Percentiles rank a stretch among this genome's conserved stretches.
These are phyloP conservation scores for Nothophoma quercina DNA, from an alignment of 2,329 filamentous ascomycete species.

Conservation along the genomic window DNA sequence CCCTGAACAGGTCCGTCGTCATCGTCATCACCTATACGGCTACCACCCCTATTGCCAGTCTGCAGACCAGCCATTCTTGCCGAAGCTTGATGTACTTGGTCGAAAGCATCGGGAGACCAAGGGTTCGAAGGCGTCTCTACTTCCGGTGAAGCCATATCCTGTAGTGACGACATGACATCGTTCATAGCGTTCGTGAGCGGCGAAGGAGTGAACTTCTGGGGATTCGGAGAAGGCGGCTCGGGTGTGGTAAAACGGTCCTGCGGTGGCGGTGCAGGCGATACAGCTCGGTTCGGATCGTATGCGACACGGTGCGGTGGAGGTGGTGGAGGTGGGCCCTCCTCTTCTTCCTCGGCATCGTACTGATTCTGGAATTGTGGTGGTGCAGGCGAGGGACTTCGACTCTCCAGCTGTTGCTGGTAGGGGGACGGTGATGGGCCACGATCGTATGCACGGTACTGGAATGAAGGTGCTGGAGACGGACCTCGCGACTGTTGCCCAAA, in stretches of 20 bases:
- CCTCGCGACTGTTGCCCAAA: constrained; percentile 38
- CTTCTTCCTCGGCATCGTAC: constrained; percentile 30
- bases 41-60: constrained; percentile 76
- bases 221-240: constrained; percentile 66
- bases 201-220: constrained; percentile 72
- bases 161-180: constrained; percentile 93
- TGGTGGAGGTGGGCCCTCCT: constrained; percentile 80
- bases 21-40: constrained; percentile 47
- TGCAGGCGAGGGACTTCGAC: constrained; percentile 39
- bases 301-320: constrained; percentile 78
- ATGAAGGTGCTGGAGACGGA: constrained; percentile 44
- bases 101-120: constrained; percentile 92
- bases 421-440: constrained; percentile 53
- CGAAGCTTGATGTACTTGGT: constrained; percentile 58
- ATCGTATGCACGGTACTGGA: constrained; percentile 47
- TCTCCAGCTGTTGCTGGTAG: constrained; percentile 36
- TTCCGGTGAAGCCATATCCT: constrained; percentile 75
- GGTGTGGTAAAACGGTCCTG: constrained; percentile 64
- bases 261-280: constrained; percentile 43
- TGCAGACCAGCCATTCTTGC: constrained; percentile 59
- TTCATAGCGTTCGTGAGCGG: constrained; percentile 96
- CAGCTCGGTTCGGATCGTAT: constrained; percentile 55
- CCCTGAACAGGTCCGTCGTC: constrained; percentile 66
- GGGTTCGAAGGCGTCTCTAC: constrained; percentile 70
- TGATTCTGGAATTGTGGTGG: constrained; percentile 35